A percentile compares a stretch with the other conserved stretches of the same genome.
Evolutionary conservation across 495 filamentous ascomycete species (phyloP).

Genomic region (Talaromyces ruber): DNA sequence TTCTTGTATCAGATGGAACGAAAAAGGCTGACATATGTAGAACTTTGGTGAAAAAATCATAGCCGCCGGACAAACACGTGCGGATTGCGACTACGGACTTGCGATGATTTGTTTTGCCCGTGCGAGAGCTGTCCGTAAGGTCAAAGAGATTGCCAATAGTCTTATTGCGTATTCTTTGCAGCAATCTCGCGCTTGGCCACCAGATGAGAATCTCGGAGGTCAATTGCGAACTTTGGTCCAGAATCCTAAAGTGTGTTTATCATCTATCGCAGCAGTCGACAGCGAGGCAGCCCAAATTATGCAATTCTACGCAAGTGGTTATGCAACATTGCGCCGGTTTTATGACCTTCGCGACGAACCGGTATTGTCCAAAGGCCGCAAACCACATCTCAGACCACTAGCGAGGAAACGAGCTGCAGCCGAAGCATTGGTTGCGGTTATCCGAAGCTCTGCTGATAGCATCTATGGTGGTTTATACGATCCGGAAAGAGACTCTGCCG

Average conservation of each 20-base stretch:
- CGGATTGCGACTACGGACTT: constrained; percentile 53
- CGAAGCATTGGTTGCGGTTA: constrained; percentile 64
- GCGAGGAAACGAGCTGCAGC: constrained; percentile 59
- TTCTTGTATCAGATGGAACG: not conserved
- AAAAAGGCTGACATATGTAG: constrained; percentile 32
- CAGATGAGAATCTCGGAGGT: constrained; percentile 55
- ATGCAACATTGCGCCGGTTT: constrained; percentile 78
- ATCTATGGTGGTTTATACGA: constrained; percentile 86
- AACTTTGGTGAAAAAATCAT: constrained; percentile 66
- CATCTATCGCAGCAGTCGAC: constrained; percentile 55
- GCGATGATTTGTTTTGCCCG: constrained; percentile 82
- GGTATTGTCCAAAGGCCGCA: constrained; percentile 25
- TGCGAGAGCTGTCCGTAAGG: constrained; percentile 61
- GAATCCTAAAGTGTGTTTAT: constrained; percentile 57
- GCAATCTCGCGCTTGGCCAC: constrained; percentile 71
- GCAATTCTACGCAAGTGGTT: constrained; percentile 78
- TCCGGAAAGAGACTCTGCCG: constrained; percentile 63
- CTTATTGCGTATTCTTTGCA: constrained; percentile 79
- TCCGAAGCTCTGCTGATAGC: constrained; percentile 75
- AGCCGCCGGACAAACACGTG: constrained; percentile 40
- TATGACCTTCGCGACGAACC: constrained; percentile 76
- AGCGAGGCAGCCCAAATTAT: constrained; percentile 71
- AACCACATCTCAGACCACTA: constrained; percentile 34
- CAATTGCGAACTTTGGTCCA: constrained; percentile 56
- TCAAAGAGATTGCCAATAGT: constrained; percentile 74